These are phyloP conservation scores for Roridomyces roridus DNA, from an alignment of 768 basidiomycete species.

Conservation along the genomic window DNA sequence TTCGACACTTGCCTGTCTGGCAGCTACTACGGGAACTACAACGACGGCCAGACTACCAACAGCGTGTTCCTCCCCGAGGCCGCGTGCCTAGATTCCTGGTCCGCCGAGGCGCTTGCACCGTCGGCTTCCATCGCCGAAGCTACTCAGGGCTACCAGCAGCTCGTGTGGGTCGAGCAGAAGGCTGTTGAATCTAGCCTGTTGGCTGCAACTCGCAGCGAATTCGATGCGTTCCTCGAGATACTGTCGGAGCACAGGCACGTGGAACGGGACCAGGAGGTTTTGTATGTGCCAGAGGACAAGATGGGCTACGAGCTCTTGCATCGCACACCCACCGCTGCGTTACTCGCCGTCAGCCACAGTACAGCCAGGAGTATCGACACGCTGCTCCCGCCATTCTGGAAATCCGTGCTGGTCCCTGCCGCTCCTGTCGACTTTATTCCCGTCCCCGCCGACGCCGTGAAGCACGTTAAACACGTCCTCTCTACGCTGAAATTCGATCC, in stretches of 20 bases:
- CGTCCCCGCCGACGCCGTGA: conserved; percentile 60
- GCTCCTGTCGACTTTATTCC: conserved; percentile 55
- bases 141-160: conserved; percentile 39
- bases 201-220: conserved; percentile 36
- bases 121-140: conserved; percentile 35
- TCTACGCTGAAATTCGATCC: conserved; percentile 70
- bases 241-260: conserved; percentile 23
- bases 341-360: conserved; percentile 53
- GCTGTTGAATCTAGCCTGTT: conserved; percentile 54
- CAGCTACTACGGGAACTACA: conserved; percentile 63
- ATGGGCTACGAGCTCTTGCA: conserved; percentile 47
- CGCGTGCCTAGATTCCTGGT: conserved; percentile 46
- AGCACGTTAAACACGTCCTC: conserved; percentile 64
- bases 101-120: conserved; percentile 31
- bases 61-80: conserved; percentile 54
- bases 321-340: conserved; percentile 46
- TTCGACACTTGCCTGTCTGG: conserved; percentile 53
- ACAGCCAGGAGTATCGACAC: conserved; percentile 58
- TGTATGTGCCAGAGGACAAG: conserved; percentile 16
- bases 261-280: conserved; percentile 15
- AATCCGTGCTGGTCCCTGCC: conserved; percentile 64
- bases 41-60: conserved; percentile 42
- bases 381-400: conserved; percentile 77
- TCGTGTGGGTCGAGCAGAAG: conserved; percentile 68
- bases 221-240: conserved; percentile 42